These are phyloP conservation scores for Achlya hypogyna DNA, from an alignment of 352 stramenopile genomes.

Conservation along the genomic window DNA sequence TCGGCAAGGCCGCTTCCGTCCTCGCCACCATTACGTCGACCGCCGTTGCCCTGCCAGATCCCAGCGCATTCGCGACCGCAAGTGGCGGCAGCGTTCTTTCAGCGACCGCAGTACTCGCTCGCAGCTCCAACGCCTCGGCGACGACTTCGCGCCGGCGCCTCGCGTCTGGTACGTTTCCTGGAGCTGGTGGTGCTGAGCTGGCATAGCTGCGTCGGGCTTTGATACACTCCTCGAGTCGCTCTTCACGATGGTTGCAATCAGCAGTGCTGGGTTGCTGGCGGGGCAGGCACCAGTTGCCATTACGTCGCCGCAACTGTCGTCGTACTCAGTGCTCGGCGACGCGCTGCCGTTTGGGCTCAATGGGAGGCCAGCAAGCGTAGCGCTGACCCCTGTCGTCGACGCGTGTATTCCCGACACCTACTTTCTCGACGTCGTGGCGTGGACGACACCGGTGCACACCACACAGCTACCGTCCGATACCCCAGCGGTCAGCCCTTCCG, in stretches of 20 bases:
- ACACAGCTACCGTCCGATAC: slow-evolving; percentile 33
- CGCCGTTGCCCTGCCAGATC: slow-evolving; percentile 34
- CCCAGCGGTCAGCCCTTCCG: slow-evolving; percentile 29
- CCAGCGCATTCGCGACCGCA: slow-evolving; percentile 32
- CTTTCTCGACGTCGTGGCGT: slow-evolving; percentile 41
- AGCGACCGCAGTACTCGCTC: background rate
- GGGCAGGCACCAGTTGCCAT: slow-evolving; percentile 32
- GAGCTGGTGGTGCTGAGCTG: background rate
- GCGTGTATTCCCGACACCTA: slow-evolving; percentile 38
- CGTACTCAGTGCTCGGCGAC: slow-evolving; percentile 30
- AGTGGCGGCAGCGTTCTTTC: background rate
- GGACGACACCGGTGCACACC: slow-evolving; percentile 32
- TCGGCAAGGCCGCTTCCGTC: slow-evolving; percentile 34
- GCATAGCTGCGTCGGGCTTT: slow-evolving; percentile 15
- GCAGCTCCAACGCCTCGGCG: background rate
- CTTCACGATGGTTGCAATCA: slow-evolving; percentile 36
- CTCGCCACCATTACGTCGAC: slow-evolving; percentile 34
- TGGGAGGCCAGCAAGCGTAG: background rate
- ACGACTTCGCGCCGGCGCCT: background rate
- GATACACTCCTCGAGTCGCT: slow-evolving; percentile 36
- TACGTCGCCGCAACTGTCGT: slow-evolving; percentile 27
- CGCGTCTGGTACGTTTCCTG: background rate
- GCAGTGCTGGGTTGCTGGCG: slow-evolving; percentile 36
- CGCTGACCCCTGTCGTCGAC: slow-evolving; percentile 32
- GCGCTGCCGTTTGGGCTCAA: slow-evolving; percentile 28